Evolutionary conservation across 768 basidiomycete species (phyloP), one percentile per base, ranked within the genome.

Genomic region (Leccinum variicolor): DNA sequence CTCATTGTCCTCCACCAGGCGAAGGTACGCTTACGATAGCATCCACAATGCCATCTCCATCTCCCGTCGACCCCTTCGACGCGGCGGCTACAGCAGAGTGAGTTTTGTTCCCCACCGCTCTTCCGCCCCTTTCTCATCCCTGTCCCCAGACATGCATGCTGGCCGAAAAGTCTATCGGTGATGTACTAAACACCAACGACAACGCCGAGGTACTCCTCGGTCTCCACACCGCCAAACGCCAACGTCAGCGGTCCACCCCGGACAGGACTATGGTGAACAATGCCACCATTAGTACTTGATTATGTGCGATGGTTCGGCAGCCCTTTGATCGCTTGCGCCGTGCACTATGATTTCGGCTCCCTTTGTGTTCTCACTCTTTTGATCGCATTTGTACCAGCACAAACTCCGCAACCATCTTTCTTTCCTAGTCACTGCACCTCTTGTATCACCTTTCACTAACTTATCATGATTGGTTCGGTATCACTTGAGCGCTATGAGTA

Each of bases 11-110:
- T 52, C 52, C 54, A 57, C 29, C 67, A 92, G 90, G 57, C 80
- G 84, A 55, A 79, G 89, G 66, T 92, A 92, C 65, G 82, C 87
- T 0, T 84, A 89, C 64, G 90, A 92, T 61, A 83, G 85, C 11
- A 89, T 92, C 54, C 91, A 92, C 70, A 92, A 92, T 66, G 81
- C 83, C 9, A 89, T 92, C 66, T 77, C 90, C 17, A 80, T 80
- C 57, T 85, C 87, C 64, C 85, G 85, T 47, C 82, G 84, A 19
- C 75, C 82, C 17, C 75, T 90, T 15, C 80, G 84, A 59, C 77
- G 81, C 1, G 74, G 82, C 14, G 82, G 83, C 33, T 84, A 84
- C 60, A 77, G 77, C 55, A 74, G 80, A 64, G 82, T 84, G 65
- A 62, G 82, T 76, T 55, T 8, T 25, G 4, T 11, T 13, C 1